Conservation (phyloP, 164 flowering plant species). For the Macadamia integrifolia region DNA sequence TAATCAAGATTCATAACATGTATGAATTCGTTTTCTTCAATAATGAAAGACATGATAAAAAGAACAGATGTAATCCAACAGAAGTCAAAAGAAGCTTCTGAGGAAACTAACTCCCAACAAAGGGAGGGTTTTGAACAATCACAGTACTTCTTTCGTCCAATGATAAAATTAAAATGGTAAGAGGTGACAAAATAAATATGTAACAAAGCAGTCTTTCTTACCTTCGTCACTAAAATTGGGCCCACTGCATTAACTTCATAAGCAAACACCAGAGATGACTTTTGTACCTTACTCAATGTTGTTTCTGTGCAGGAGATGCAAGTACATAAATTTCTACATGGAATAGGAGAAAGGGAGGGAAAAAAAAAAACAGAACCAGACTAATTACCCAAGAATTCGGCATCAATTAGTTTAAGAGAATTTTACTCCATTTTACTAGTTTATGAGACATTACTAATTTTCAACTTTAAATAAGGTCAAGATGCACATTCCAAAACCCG, state of each 20-base stretch:
- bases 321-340: not conserved
- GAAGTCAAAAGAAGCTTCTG: not conserved
- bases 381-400: no score
- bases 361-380: no score
- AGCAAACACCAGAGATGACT: conserved; percentile 64
- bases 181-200: not conserved
- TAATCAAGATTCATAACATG: conserved; percentile 15
- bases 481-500: conserved; percentile 1
- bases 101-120: not conserved
- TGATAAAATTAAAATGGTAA: not conserved
- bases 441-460: no score
- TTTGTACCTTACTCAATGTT: conserved; percentile 71
- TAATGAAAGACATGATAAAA: not conserved
- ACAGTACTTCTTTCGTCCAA: not conserved
- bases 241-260: conserved; percentile 96
- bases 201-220: conserved; percentile 14
- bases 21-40: conserved; percentile 1
- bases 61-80: not conserved
- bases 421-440: not conserved
- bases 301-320: conserved; percentile 67
- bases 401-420: not conserved
- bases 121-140: not conserved
- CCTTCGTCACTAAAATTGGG: conserved; percentile 85
- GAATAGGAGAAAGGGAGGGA: not conserved
- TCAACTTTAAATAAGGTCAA: not conserved